Evolutionary conservation across 164 flowering plant genomes (phyloP).

Genomic region (Warburgia ugandensis): DNA sequence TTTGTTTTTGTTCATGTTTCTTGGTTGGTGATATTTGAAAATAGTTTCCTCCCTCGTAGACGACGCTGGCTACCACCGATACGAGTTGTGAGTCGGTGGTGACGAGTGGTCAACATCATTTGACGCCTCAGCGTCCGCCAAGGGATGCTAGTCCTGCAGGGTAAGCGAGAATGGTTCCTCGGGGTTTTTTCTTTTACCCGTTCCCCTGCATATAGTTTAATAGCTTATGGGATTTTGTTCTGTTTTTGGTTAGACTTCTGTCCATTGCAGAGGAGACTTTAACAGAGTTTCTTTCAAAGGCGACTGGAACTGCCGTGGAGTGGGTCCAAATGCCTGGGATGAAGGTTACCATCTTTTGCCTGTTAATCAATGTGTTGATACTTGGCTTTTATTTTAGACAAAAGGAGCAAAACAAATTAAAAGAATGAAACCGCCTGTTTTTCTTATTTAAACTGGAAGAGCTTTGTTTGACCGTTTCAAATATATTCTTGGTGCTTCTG

Average conservation of each 20-base stretch:
- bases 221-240: slow-evolving; percentile 19
- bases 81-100: slow-evolving; percentile 95
- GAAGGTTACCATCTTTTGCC: slow-evolving; percentile 43
- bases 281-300: slow-evolving; percentile 95
- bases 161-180: slow-evolving; percentile 38
- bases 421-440: neutral
- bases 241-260: slow-evolving; percentile 59
- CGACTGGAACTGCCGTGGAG: slow-evolving; percentile 97
- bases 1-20: neutral
- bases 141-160: slow-evolving; percentile 99
- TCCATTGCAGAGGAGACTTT: slow-evolving; percentile 96
- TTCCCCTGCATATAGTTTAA: neutral
- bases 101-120: slow-evolving; percentile 81
- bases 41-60: slow-evolving; percentile 32
- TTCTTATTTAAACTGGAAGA: too few species aligned
- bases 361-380: slow-evolving; percentile 3
- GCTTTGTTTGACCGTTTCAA: too few species aligned
- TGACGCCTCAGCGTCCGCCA: slow-evolving; percentile 87
- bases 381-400: neutral
- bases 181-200: neutral
- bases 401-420: too few species aligned
- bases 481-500: too few species aligned
- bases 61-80: slow-evolving; percentile 65
- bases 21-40: neutral
- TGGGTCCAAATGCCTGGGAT: slow-evolving; percentile 99